Conservation (phyloP, 1,284 basidiomycete species). For the Pulchroboletus neoregius region DNA sequence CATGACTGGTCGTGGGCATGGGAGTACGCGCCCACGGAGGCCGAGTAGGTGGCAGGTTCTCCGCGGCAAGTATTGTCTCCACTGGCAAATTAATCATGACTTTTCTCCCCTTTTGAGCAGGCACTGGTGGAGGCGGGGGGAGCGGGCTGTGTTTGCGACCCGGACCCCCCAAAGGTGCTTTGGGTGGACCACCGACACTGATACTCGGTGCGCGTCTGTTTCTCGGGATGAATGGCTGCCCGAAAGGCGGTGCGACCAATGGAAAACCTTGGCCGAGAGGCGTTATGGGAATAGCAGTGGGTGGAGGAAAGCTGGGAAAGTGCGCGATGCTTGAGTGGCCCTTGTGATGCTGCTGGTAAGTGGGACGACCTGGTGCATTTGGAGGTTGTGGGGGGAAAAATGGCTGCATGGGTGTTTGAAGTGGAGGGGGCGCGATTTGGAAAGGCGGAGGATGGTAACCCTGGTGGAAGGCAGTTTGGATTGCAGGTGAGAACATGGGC, state of each 20-base stretch:
- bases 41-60: constrained; percentile 43
- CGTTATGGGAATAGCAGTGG: constrained; percentile 54
- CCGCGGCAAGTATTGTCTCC: constrained; percentile 50
- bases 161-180: constrained; percentile 74
- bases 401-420: constrained; percentile 70
- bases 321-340: constrained; percentile 56
- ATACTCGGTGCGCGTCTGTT: constrained; percentile 63
- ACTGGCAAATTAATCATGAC: constrained; percentile 66
- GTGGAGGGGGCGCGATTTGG: constrained; percentile 39
- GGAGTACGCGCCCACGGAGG: constrained; percentile 62
- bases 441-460: constrained; percentile 56
- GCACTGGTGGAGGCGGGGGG: constrained; percentile 34
- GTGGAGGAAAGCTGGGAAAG: constrained; percentile 54
- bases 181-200: constrained; percentile 70
- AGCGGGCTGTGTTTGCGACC: constrained; percentile 68
- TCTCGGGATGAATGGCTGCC: constrained; percentile 51
- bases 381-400: constrained; percentile 52
- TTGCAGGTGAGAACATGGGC: constrained; percentile 51
- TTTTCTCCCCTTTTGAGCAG: constrained; percentile 57
- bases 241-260: constrained; percentile 45
- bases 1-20: constrained; percentile 41
- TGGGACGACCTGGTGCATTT: constrained; percentile 49
- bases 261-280: constrained; percentile 59
- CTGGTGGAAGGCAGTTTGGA: constrained; percentile 38
- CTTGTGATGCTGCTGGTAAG: constrained; percentile 46